These are phyloP conservation scores for Verticillium klebahnii DNA, from an alignment of 2,329 filamentous ascomycete genomes.

Conservation along the genomic window DNA sequence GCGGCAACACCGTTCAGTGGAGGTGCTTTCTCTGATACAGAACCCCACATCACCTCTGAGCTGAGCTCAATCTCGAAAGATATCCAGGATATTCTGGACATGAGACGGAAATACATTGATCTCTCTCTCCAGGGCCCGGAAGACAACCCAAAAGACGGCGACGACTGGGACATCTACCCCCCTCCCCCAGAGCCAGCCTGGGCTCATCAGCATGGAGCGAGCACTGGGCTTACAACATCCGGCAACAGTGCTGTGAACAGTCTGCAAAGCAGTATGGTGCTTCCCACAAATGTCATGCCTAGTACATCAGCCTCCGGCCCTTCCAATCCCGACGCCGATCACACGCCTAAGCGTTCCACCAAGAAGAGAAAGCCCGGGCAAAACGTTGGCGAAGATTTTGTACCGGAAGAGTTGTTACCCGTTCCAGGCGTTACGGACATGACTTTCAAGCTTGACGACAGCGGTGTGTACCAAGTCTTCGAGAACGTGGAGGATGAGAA, in stretches of 20 bases:
- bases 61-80: constrained; percentile 83
- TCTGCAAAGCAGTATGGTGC: constrained; percentile 40
- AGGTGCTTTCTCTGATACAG: constrained; percentile 60
- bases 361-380: constrained; percentile 79
- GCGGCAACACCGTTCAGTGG: background rate
- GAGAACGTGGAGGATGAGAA: constrained; percentile 60
- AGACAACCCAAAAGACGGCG: constrained; percentile 84
- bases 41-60: constrained; percentile 78
- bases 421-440: constrained; percentile 67
- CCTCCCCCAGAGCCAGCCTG: constrained; percentile 88
- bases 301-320: constrained; percentile 8
- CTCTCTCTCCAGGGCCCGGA: constrained; percentile 76
- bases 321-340: constrained; percentile 24
- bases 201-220: constrained; percentile 35
- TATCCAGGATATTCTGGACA: constrained; percentile 83
- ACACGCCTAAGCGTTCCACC: constrained; percentile 37
- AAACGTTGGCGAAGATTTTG: constrained; percentile 89
- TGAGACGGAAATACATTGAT: constrained; percentile 82
- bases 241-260: constrained; percentile 29
- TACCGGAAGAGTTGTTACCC: constrained; percentile 71
- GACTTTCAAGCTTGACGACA: constrained; percentile 74
- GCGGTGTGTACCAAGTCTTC: constrained; percentile 90
- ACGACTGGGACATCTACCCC: constrained; percentile 84
- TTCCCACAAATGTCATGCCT: constrained; percentile 18
- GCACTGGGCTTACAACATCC: constrained; percentile 37